Base-by-base conservation (phyloP, 2,329 filamentous ascomycete species). In the Colletotrichum sp. region DNA sequence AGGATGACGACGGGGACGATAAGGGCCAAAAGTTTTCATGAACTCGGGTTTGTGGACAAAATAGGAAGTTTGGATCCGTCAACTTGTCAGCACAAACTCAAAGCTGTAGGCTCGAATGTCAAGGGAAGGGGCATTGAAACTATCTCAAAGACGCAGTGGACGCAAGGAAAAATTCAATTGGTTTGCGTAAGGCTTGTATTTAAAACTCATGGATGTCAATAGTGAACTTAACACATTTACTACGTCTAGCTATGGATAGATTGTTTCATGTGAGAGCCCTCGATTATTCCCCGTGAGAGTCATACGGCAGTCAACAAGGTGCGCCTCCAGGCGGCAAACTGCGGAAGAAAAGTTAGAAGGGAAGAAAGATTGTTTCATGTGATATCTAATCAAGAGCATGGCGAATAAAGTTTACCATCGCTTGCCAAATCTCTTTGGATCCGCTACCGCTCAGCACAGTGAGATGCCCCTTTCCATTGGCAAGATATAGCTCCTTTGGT, bases 381-480 rank as follows among this genome's bases (percentile, higher is more conserved):
- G 9, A 57, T 26, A 26, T 9, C 21, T 57, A 57, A 15, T 57
- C 52, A 26, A 57, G n/a, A 1, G 52, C n/a, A 24, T 13, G 21
- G 12, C 4, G 3, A 57, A 57, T 57, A 4, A 57, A 57, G 1
- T 57, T 2, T 16, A 57, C 15, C 52, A 57, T 57, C 24, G 52
- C 21, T 26, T 57, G 52, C 52, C 52, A 57, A 26, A 57, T 57
- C 8, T 57, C 52, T 26, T 57, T 57, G n/a, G 52, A 57, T 9
- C 52, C 52, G n/a, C 15, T 21, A 21, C 67, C 72, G 36, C 72
- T 77, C 15, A 79, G 65, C 61, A 79, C 66, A 67, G 77, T 66
- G 55, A 78, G 34, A 72, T 79, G 78, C 10, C 78, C 76, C 21
- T 78, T 79, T 24, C 76, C 74, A n/a, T 38, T 30, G 3, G 74